Evolutionary conservation across 768 basidiomycete species (phyloP).

Genomic region (Imleria badia): DNA sequence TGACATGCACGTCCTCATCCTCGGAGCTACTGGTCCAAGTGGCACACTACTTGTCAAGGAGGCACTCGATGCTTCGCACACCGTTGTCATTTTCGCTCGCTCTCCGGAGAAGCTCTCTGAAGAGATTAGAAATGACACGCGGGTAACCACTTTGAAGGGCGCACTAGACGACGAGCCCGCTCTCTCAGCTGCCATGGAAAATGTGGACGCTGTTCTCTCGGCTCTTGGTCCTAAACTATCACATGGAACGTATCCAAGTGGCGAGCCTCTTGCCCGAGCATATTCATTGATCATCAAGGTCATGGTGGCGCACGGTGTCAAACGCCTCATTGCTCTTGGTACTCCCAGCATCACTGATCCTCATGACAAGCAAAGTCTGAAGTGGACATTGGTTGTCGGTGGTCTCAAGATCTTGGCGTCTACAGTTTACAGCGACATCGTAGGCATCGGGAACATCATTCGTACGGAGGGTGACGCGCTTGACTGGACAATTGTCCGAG

Average conservation of each 20-base stretch:
- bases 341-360: conserved; percentile 65
- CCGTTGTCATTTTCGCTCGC: conserved; percentile 61
- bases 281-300: conserved; percentile 54
- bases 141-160: conserved; percentile 53
- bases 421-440: conserved; percentile 67
- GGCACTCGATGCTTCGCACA: conserved; percentile 43
- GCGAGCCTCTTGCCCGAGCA: conserved; percentile 61
- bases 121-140: conserved; percentile 43
- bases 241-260: conserved; percentile 40
- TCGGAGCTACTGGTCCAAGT: conserved; percentile 68
- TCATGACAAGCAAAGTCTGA: conserved; percentile 52
- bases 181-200: conserved; percentile 52
- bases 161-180: conserved; percentile 51
- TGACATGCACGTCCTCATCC: conserved; percentile 55
- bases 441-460: conserved; percentile 59
- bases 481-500: conserved; percentile 70
- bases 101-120: conserved; percentile 62
- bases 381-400: conserved; percentile 39
- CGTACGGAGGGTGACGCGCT: conserved; percentile 47
- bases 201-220: conserved; percentile 63
- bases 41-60: conserved; percentile 60
- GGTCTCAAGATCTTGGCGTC: conserved; percentile 40
- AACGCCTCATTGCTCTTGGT: conserved; percentile 63
- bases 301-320: conserved; percentile 53
- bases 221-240: conserved; percentile 55